A percentile compares a stretch with the other conserved stretches of the same genome.
phyloP scores from a whole-genome alignment of 495 filamentous ascomycete species.

The Neurospora terricola region DNA sequence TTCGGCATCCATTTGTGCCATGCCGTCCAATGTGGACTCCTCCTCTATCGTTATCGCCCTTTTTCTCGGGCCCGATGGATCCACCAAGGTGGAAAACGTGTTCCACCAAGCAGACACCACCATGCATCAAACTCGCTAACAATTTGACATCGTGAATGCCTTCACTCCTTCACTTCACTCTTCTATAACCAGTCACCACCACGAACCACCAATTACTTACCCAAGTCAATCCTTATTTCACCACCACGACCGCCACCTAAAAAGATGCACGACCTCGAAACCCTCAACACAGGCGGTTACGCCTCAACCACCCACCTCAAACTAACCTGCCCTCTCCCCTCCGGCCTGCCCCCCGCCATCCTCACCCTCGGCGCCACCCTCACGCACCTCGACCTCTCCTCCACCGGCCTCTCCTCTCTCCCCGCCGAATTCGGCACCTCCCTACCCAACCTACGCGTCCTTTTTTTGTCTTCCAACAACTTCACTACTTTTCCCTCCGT shows the following conservation, averaged over 20 bases:
- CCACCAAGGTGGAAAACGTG: neutral
- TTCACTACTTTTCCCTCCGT: slow-evolving; percentile 33
- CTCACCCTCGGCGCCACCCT: slow-evolving; percentile 28
- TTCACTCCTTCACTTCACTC: neutral
- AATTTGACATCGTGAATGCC: neutral
- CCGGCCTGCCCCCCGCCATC: slow-evolving; percentile 24
- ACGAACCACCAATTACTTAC: neutral
- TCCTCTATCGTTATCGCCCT: neutral
- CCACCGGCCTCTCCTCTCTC: slow-evolving; percentile 28
- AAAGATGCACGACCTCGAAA: slow-evolving; percentile 20
- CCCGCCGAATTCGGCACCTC: slow-evolving; percentile 25
- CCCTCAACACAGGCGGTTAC: slow-evolving; percentile 19
- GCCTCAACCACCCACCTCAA: slow-evolving; percentile 26
- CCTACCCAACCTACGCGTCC: slow-evolving; percentile 33
- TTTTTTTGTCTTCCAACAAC: slow-evolving; percentile 35
- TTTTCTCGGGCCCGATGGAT: neutral
- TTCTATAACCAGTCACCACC: neutral
- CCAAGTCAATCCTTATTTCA: neutral
- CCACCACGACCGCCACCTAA: neutral
- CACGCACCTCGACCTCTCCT: slow-evolving; percentile 36
- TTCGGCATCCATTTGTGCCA: neutral
- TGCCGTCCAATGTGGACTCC: neutral
- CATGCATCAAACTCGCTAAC: neutral
- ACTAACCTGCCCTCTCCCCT: slow-evolving; percentile 22
- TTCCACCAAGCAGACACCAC: neutral